Conservation (phyloP, 306 rosid genomes). For the Clitoria ternatea region DNA sequence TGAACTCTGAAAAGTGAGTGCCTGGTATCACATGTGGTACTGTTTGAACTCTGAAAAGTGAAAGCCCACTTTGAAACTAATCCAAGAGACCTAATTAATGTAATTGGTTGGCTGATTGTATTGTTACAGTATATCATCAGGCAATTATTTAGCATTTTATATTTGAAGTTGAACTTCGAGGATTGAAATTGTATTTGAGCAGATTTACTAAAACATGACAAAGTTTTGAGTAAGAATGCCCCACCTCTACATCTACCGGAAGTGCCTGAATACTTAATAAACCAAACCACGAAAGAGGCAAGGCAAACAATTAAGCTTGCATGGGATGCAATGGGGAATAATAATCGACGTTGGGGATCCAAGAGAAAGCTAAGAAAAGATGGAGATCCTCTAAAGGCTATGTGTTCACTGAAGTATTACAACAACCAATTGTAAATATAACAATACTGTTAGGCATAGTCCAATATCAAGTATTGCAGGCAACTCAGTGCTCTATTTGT, state of each 20-base stretch:
- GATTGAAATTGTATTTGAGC: slow-evolving; percentile 32
- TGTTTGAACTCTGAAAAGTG: slow-evolving; percentile 37
- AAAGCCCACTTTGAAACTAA: slow-evolving; percentile 74
- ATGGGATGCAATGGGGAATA: slow-evolving; percentile 66
- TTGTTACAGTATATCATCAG: background rate
- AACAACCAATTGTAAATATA: too few species aligned
- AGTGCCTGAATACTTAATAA: slow-evolving; percentile 80
- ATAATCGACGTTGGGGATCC: slow-evolving; percentile 34
- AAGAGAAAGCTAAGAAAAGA: slow-evolving; percentile 48
- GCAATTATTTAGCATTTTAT: background rate
- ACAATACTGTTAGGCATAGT: too few species aligned
- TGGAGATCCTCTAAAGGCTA: slow-evolving; percentile 59
- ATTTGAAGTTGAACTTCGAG: background rate
- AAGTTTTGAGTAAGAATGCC: slow-evolving; percentile 82
- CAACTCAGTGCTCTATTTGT: too few species aligned
- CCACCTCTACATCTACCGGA: slow-evolving; percentile 78
- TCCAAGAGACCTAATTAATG: slow-evolving; percentile 69
- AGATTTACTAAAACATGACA: slow-evolving; percentile 93
- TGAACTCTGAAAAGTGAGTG: slow-evolving; percentile 90
- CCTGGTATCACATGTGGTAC: background rate
- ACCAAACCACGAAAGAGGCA: slow-evolving; percentile 76
- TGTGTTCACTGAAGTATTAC: too few species aligned
- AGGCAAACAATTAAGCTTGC: slow-evolving; percentile 67
- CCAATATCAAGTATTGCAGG: too few species aligned
- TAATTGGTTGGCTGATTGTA: slow-evolving; percentile 22